These are phyloP conservation scores for Russula virescens DNA, from an alignment of 768 basidiomycete genomes.

Conservation along the genomic window DNA sequence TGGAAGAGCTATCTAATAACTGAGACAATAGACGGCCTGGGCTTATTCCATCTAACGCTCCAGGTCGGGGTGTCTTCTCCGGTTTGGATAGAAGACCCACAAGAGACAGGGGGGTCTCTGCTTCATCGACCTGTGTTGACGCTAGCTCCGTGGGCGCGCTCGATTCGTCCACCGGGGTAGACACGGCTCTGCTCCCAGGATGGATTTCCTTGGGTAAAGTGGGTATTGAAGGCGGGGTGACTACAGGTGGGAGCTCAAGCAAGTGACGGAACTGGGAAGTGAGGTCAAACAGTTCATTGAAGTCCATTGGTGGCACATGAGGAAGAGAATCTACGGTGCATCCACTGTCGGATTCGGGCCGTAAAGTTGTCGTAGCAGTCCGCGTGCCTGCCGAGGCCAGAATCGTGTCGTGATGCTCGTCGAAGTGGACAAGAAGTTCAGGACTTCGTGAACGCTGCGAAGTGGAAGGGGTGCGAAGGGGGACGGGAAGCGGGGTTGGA, in stretches of 20 bases:
- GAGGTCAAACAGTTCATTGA: constrained; percentile 24
- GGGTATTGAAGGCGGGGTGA: constrained; percentile 8
- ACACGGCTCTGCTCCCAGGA: not conserved
- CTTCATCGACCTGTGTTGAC: constrained; percentile 12
- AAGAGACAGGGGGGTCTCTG: constrained; percentile 9
- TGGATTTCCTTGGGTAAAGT: not conserved
- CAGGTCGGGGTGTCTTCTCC: constrained; percentile 10
- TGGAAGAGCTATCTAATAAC: constrained; percentile 16
- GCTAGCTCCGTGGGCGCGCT: constrained; percentile 18
- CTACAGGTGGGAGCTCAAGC: constrained; percentile 20
- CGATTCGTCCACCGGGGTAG: not conserved
- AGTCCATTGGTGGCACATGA: constrained; percentile 22
- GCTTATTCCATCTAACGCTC: constrained; percentile 12
- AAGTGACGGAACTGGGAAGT: constrained; percentile 25
- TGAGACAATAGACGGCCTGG: constrained; percentile 19
- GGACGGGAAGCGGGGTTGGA: constrained; percentile 14
- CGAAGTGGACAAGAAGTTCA: constrained; percentile 4
- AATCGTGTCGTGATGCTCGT: not conserved
- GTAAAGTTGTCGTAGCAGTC: not conserved
- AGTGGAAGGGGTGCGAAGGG: constrained; percentile 14
- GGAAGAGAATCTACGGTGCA: constrained; percentile 15
- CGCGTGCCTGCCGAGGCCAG: not conserved
- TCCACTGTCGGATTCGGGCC: not conserved
- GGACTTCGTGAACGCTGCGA: constrained; percentile 10
- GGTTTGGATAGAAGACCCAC: constrained; percentile 19